phyloP scores from a whole-genome alignment of 371 early-diverging fungal species.

The Syncephalis plumigaleata region DNA sequence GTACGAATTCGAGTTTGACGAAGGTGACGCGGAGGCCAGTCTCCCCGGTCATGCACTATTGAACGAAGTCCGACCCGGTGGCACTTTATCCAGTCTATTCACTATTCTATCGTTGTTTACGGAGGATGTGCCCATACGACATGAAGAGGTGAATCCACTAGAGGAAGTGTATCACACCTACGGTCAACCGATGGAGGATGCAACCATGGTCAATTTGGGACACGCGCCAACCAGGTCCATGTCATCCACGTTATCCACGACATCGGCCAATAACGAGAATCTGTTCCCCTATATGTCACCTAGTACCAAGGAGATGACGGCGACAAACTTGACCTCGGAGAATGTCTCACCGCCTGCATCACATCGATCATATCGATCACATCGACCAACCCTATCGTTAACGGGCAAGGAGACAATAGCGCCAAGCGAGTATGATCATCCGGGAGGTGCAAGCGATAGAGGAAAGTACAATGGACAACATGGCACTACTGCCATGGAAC shows the following conservation, averaged over 20 bases:
- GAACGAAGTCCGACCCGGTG: constrained; percentile 79
- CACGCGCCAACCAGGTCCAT: no score
- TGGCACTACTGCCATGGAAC: not conserved
- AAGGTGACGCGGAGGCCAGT: constrained; percentile 11
- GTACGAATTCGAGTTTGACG: constrained; percentile 10
- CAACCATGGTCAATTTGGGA: no score
- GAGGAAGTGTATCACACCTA: constrained; percentile 9
- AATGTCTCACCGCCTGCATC: not conserved
- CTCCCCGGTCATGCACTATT: constrained; percentile 49
- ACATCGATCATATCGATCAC: not conserved
- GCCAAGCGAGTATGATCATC: no score
- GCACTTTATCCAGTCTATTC: constrained; percentile 81
- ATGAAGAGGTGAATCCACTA: constrained; percentile 24
- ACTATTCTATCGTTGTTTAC: constrained; percentile 82
- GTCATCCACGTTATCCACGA: no score
- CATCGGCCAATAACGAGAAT: constrained; percentile 1
- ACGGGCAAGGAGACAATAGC: no score
- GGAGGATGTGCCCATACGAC: constrained; percentile 44
- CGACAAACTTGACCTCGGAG: no score
- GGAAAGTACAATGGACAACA: no score
- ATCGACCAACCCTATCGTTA: not conserved
- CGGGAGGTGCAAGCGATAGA: no score
- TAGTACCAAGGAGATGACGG: no score
- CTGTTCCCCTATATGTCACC: not conserved
- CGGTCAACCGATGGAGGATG: not conserved